These are phyloP conservation scores for Dothidotthia symphoricarpi DNA, from an alignment of 2,329 filamentous ascomycete genomes.

Conservation along the genomic window DNA sequence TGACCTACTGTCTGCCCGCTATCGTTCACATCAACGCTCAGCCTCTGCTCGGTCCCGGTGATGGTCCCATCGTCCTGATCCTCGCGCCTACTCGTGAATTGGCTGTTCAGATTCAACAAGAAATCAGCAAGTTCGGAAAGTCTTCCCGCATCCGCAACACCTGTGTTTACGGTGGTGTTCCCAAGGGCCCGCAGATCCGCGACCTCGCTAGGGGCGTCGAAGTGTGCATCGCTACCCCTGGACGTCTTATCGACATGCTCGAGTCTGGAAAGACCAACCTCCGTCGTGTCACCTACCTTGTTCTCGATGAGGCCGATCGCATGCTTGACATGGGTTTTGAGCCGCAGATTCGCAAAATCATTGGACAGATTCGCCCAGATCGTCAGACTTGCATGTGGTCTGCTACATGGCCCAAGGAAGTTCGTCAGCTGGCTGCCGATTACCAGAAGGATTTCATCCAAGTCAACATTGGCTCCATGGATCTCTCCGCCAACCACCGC, in stretches of 20 bases:
- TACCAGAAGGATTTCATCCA: constrained; percentile 96
- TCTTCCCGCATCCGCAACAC: constrained; percentile 98
- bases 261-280: constrained; percentile 98
- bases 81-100: constrained; percentile 96
- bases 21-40: constrained; percentile 99
- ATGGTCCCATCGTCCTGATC: constrained; percentile 94
- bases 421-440: constrained; percentile 84
- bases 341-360: constrained; percentile 98
- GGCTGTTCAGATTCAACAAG: constrained; percentile 96
- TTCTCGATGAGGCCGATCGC: constrained; percentile 97
- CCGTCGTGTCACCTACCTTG: constrained; percentile 94
- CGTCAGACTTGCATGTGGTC: constrained; percentile 99
- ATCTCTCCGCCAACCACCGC: constrained; percentile 93
- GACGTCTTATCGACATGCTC: constrained; percentile 97
- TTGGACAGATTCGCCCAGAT: constrained; percentile 94
- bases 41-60: constrained; percentile 88
- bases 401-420: constrained; percentile 98
- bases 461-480: constrained; percentile 96
- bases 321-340: constrained; percentile 99
- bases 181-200: constrained; percentile 94
- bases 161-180: constrained; percentile 98
- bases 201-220: constrained; percentile 94
- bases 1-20: constrained; percentile 95
- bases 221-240: constrained; percentile 96
- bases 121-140: constrained; percentile 98